Percentiles rank a stretch among this genome's conserved stretches.
phyloP scores from a whole-genome alignment of 2,329 filamentous ascomycete genomes.

The Sphaerulina vaccinii region DNA sequence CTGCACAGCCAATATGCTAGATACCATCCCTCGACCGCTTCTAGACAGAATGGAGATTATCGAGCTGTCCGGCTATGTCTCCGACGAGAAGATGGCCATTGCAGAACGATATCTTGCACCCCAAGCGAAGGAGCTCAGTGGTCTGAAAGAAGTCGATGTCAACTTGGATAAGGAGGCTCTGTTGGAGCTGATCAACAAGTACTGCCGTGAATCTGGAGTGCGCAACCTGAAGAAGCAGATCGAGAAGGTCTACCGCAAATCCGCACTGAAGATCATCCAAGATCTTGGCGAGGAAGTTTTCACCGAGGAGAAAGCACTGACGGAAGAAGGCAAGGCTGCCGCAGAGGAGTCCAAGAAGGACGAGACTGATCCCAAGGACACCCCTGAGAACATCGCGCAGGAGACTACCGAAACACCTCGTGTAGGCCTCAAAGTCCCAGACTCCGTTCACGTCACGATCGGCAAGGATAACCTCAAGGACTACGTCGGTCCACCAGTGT shows the following conservation, averaged over 20 bases:
- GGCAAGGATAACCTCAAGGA: slow-evolving; percentile 89
- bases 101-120: slow-evolving; percentile 90
- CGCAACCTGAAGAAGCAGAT: slow-evolving; percentile 99
- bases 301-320: slow-evolving; percentile 77
- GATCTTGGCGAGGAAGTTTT: slow-evolving; percentile 84
- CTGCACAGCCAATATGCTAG: slow-evolving; percentile 98
- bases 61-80: slow-evolving; percentile 90
- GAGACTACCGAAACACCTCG: slow-evolving; percentile 67
- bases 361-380: slow-evolving; percentile 61
- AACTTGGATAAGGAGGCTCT: slow-evolving; percentile 82
- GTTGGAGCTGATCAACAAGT: slow-evolving; percentile 95
- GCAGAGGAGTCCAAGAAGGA: slow-evolving; percentile 70
- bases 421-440: slow-evolving; percentile 77
- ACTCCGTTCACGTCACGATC: slow-evolving; percentile 81
- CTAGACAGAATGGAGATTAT: slow-evolving; percentile 98
- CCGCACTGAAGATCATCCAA: slow-evolving; percentile 93
- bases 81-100: slow-evolving; percentile 98
- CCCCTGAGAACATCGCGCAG: slow-evolving; percentile 55
- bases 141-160: slow-evolving; percentile 88
- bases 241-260: slow-evolving; percentile 97
- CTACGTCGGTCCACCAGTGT: slow-evolving; percentile 93
- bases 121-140: slow-evolving; percentile 89
- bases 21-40: slow-evolving; percentile 91
- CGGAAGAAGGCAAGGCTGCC: slow-evolving; percentile 79
- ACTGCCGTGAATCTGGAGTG: slow-evolving; percentile 95